phyloP scores from a whole-genome alignment of 1,139 yeast genomes.

The Suhomyces choctaworum region DNA sequence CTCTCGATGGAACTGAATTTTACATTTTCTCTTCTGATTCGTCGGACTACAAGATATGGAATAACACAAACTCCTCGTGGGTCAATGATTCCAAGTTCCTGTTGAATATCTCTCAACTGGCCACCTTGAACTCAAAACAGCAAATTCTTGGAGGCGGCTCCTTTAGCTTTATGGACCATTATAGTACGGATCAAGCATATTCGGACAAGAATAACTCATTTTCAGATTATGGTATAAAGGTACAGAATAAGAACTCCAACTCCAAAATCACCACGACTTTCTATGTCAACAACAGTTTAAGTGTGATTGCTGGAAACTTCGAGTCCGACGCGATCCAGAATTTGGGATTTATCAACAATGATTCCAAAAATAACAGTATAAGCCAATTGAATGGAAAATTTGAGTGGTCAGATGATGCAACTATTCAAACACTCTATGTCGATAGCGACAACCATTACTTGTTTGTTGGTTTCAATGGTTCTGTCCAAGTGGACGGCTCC shows the following conservation, averaged over 20 bases:
- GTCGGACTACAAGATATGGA: constrained; percentile 36
- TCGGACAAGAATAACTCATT: constrained; percentile 25
- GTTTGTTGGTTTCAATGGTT: constrained; percentile 54
- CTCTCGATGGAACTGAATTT: constrained; percentile 36
- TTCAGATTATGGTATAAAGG: constrained; percentile 23
- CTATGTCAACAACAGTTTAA: constrained; percentile 48
- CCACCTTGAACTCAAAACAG: constrained; percentile 24
- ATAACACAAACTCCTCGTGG: constrained; percentile 36
- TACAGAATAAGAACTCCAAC: constrained; percentile 3
- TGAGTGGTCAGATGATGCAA: constrained; percentile 35
- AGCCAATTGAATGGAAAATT: constrained; percentile 30
- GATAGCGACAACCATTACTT: constrained; percentile 38
- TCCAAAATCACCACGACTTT: constrained; percentile 46
- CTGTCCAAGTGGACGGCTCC: constrained; percentile 30
- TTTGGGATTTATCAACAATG: constrained; percentile 44
- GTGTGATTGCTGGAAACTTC: constrained; percentile 56
- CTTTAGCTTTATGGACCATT: constrained; percentile 40
- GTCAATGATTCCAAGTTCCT: constrained; percentile 32
- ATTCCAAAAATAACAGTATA: constrained; percentile 23
- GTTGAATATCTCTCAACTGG: constrained; percentile 39
- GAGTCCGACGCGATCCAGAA: constrained; percentile 22
- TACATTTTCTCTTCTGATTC: constrained; percentile 33
- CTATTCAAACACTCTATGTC: constrained; percentile 45
- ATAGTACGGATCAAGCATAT: constrained; percentile 34
- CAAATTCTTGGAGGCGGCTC: constrained; percentile 42